A percentile compares a stretch with the other conserved stretches of the same genome.
Conservation (phyloP, 1,284 basidiomycete species). For the Tilletia setariae region DNA sequence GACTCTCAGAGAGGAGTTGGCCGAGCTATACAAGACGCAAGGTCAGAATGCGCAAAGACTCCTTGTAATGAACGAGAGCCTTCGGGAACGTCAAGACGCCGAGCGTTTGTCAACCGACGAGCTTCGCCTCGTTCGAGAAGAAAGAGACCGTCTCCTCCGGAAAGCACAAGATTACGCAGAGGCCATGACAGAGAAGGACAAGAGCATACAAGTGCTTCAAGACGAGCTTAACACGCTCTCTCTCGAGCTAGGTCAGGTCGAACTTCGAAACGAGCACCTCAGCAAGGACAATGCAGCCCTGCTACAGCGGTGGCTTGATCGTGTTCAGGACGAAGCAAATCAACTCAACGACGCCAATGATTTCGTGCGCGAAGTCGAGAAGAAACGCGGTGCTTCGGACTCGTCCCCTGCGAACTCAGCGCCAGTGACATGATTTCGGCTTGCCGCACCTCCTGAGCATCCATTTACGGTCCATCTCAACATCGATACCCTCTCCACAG, state of each 20-base stretch:
- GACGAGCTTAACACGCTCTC: constrained; percentile 62
- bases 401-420: not conserved
- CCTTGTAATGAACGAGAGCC: constrained; percentile 85
- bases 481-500: no score
- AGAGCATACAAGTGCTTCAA: constrained; percentile 84
- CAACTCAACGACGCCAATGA: constrained; percentile 74
- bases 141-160: constrained; percentile 63
- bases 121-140: constrained; percentile 68
- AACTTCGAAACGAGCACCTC: constrained; percentile 77
- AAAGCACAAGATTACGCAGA: constrained; percentile 63
- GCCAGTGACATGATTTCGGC: no score
- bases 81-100: constrained; percentile 83
- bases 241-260: constrained; percentile 77
- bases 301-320: constrained; percentile 64
- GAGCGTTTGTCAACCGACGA: constrained; percentile 73
- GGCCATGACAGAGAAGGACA: constrained; percentile 73
- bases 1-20: constrained; percentile 21
- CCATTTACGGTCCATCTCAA: no score
- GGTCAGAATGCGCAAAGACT: constrained; percentile 90
- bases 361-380: constrained; percentile 10
- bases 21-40: constrained; percentile 91
- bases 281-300: constrained; percentile 89
- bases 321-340: constrained; percentile 83
- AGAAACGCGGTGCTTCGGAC: not conserved
- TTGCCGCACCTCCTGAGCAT: no score